phyloP scores from a whole-genome alignment of 805 yeast species.

The Kuraishia capsulata region DNA sequence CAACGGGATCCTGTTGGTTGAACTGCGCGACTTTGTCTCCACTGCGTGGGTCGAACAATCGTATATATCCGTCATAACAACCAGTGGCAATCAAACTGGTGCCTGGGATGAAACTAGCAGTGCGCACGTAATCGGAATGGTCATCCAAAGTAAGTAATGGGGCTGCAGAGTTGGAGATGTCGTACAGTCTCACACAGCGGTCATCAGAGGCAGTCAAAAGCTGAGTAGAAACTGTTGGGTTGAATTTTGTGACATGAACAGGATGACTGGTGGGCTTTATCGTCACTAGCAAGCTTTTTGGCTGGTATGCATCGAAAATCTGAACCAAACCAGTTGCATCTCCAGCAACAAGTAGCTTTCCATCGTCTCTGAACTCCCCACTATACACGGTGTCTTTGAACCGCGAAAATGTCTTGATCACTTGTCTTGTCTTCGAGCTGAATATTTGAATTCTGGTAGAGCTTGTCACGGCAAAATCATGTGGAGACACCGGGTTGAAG shows the following conservation, averaged over 20 bases:
- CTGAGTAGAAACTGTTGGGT: constrained; percentile 65
- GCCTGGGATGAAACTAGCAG: constrained; percentile 68
- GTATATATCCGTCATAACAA: constrained; percentile 81
- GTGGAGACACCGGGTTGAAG: constrained; percentile 79
- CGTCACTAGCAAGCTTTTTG: constrained; percentile 71
- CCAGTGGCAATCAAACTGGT: constrained; percentile 84
- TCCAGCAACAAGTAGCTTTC: constrained; percentile 85
- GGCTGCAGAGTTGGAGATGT: constrained; percentile 66
- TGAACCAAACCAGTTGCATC: constrained; percentile 94
- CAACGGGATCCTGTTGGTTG: constrained; percentile 76
- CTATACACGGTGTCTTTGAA: constrained; percentile 89
- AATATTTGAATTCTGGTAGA: constrained; percentile 88
- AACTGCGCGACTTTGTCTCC: constrained; percentile 50
- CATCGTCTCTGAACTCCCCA: constrained; percentile 88
- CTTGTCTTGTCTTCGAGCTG: constrained; percentile 91
- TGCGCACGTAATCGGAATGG: constrained; percentile 83
- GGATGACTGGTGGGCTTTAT: constrained; percentile 81
- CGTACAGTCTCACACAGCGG: constrained; percentile 78
- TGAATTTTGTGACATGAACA: constrained; percentile 89
- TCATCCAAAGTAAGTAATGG: constrained; percentile 63
- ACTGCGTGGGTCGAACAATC: constrained; percentile 75
- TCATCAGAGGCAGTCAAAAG: constrained; percentile 89
- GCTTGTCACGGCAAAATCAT: constrained; percentile 89
- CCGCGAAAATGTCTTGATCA: constrained; percentile 72
- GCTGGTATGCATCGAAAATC: constrained; percentile 75